Evolutionary conservation across 2,329 filamentous ascomycete genomes (phyloP), one percentile per base, ranked within the genome.

Genomic region (Clonostachys chloroleuca): DNA sequence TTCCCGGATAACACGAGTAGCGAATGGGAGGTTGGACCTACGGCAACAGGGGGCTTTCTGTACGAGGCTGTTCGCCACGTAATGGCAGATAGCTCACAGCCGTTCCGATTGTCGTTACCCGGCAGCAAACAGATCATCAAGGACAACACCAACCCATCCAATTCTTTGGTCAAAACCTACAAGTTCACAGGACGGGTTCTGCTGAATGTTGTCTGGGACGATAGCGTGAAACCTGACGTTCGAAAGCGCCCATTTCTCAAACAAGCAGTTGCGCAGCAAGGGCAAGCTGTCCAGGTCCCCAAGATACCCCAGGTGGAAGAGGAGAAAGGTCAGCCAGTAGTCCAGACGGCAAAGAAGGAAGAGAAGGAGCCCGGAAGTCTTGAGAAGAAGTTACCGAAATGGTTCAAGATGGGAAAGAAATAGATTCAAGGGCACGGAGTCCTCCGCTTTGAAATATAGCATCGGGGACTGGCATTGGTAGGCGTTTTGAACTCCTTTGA

Each of bases 1-100:
- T 92, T 96, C 56, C 92, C 92, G 0, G 92, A 97, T 61, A 88
- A 92, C 56, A 87, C 84, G 48, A 83, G 85, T 46, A 81, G 91
- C 34, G 81, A 90, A 45, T 85, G 85, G 68, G 78, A 75, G n/a
- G 83, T 95, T 54, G 77, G 75, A 2, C 81, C 82, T 17, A 63
- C 72, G 2, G 85, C 92, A 46, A 90, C 87, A 0, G 87, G 85
- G 2, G 74, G 77, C 4, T 78, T 80, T 44, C 72, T 99, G 2
- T 90, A 97, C 66, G 71, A 74, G 13, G 89, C 87, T 53, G 88
- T 96, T 16, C 75, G 83, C 45, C 74, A 73, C 40, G 82, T 92
- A 51, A 84, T 99, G 64, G 78, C 82, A 2, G 65, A 81, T 47
- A 72, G 75, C 7, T 66, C 73, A 3, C 78, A 89, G 52, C 76